phyloP scores from a whole-genome alignment of 805 yeast genomes.

The Phaffomyces thermotolerans region DNA sequence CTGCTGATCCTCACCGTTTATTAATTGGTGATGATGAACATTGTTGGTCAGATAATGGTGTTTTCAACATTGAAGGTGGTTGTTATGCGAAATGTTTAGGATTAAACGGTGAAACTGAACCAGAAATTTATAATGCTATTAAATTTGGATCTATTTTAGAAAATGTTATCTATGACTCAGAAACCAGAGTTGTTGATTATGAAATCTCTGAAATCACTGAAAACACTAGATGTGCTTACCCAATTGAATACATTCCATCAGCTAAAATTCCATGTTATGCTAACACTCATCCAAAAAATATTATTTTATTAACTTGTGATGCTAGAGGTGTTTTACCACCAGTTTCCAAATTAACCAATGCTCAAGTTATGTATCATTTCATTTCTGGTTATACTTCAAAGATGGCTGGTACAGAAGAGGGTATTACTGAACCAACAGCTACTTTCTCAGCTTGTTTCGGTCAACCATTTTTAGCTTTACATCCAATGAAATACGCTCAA shows the following conservation, averaged over 20 bases:
- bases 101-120: conserved; percentile 85
- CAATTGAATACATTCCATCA: conserved; percentile 92
- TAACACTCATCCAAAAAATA: conserved; percentile 85
- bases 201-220: conserved; percentile 78
- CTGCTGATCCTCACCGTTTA: conserved; percentile 91
- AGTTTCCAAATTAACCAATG: conserved; percentile 84
- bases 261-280: conserved; percentile 95
- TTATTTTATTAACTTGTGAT: conserved; percentile 89
- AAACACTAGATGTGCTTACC: conserved; percentile 98
- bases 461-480: conserved; percentile 96
- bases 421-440: conserved; percentile 97
- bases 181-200: conserved; percentile 79
- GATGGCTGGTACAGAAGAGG: conserved; percentile 99
- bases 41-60: conserved; percentile 98
- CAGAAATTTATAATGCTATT: conserved; percentile 93
- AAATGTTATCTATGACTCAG: conserved; percentile 80
- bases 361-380: conserved; percentile 98
- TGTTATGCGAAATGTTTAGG: conserved; percentile 98
- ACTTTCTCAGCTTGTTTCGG: conserved; percentile 98
- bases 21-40: conserved; percentile 98
- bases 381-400: conserved; percentile 97
- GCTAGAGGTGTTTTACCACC: conserved; percentile 98
- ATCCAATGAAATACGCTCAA: conserved; percentile 96
- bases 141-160: conserved; percentile 92
- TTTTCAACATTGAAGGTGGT: conserved; percentile 98